Conservation (phyloP, 108 stramenopile species). For the Cylindrotheca closterium region DNA sequence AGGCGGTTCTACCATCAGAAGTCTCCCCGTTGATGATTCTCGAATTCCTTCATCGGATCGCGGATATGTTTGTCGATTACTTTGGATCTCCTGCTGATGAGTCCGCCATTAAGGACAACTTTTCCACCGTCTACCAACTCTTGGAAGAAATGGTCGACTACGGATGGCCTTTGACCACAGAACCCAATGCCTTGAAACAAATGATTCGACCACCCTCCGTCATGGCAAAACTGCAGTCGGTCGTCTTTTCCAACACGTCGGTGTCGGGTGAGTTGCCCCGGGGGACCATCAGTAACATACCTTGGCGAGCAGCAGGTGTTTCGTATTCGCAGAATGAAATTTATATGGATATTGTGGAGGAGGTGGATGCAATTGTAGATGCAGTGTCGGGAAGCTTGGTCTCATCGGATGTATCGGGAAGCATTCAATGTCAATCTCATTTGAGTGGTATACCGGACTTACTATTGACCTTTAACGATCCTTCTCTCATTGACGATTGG, state of each 20-base stretch:
- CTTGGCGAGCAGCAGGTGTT: conserved; percentile 96
- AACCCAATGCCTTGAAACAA: conserved; percentile 96
- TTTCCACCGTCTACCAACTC: conserved; percentile 95
- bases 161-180: conserved; percentile 97
- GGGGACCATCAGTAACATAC: conserved; percentile 95
- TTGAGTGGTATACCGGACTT: conserved; percentile 97
- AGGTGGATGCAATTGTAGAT: conserved; percentile 93
- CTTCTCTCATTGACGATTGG: conserved; percentile 93
- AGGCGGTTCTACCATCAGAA: conserved; percentile 84
- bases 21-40: conserved; percentile 89
- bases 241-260: conserved; percentile 30
- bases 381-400: conserved; percentile 78
- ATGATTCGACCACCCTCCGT: conserved; percentile 94
- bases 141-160: conserved; percentile 99
- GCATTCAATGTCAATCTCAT: conserved; percentile 86
- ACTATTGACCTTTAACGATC: conserved; percentile 86
- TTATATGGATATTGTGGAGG: conserved; percentile 97
- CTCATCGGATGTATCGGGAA: conserved; percentile 89
- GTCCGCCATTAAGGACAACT: conserved; percentile 94
- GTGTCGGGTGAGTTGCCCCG: conserved; percentile 78
- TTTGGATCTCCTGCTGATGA: conserved; percentile 94
- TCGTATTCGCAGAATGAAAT: conserved; percentile 95
- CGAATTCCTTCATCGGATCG: conserved; percentile 95
- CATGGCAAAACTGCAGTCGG: conserved; percentile 65
- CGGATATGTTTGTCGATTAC: conserved; percentile 94